Conservation (phyloP, 2,329 filamentous ascomycete genomes). For the Zymoseptoria ardabiliae region DNA sequence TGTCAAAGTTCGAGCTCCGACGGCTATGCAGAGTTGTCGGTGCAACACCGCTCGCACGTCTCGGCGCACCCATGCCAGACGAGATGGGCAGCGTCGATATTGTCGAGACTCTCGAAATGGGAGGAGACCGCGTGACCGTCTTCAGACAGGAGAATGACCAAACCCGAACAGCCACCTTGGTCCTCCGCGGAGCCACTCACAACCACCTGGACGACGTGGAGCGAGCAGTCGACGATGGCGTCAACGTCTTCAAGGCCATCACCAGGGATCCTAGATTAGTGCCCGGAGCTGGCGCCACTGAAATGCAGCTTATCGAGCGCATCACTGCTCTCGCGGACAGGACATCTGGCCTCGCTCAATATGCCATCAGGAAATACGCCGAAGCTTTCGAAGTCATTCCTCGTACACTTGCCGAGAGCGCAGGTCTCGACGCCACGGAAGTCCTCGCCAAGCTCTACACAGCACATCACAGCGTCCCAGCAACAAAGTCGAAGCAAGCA, state of each 20-base stretch:
- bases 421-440: slow-evolving; percentile 94
- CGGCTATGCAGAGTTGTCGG: slow-evolving; percentile 92
- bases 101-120: slow-evolving; percentile 95
- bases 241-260: slow-evolving; percentile 98
- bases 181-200: slow-evolving; percentile 90
- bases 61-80: slow-evolving; percentile 98
- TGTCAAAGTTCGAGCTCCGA: slow-evolving; percentile 96
- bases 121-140: slow-evolving; percentile 93
- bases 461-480: slow-evolving; percentile 52
- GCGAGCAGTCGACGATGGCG: slow-evolving; percentile 92
- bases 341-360: slow-evolving; percentile 86
- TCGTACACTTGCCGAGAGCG: slow-evolving; percentile 86
- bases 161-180: slow-evolving; percentile 87
- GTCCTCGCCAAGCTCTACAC: slow-evolving; percentile 87
- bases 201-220: slow-evolving; percentile 97
- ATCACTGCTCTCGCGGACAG: slow-evolving; percentile 86
- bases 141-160: slow-evolving; percentile 93
- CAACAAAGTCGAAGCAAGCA: slow-evolving; percentile 5
- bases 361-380: slow-evolving; percentile 94
- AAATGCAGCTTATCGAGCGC: slow-evolving; percentile 87
- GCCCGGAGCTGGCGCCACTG: slow-evolving; percentile 87
- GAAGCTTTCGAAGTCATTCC: slow-evolving; percentile 98
- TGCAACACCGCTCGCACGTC: slow-evolving; percentile 87
- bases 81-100: slow-evolving; percentile 95
- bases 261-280: slow-evolving; percentile 87